A percentile compares a stretch with the other conserved stretches of the same genome.
Evolutionary conservation across 1,139 yeast genomes (phyloP).

Genomic region (Saccharomyces hybrid): DNA sequence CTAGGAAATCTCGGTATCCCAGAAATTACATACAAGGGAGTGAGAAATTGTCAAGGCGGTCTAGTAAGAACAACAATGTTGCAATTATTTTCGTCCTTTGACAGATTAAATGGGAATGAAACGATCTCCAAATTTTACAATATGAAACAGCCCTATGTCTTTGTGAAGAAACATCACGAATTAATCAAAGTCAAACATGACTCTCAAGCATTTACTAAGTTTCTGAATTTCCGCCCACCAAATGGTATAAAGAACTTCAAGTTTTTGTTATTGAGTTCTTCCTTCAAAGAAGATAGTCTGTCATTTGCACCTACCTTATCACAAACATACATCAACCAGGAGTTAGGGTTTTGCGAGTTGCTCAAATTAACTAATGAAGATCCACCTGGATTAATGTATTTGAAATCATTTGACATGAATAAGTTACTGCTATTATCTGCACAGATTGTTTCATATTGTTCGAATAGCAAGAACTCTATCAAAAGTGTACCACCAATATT

Average conservation of each 20-base stretch:
- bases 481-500: constrained; percentile 27
- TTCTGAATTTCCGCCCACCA: constrained; percentile 48
- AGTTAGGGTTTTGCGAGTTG: constrained; percentile 32
- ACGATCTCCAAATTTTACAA: constrained; percentile 22
- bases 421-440: constrained; percentile 40
- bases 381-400: constrained; percentile 23
- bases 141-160: constrained; percentile 26
- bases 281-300: constrained; percentile 21
- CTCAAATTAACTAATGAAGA: constrained; percentile 29
- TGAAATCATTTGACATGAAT: constrained; percentile 24
- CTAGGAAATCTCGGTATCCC: constrained; percentile 22
- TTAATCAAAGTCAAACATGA: constrained; percentile 27
- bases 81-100: constrained; percentile 18
- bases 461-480: constrained; percentile 26
- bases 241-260: constrained; percentile 45
- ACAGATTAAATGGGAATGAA: constrained; percentile 22
- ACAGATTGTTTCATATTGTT: constrained; percentile 38
- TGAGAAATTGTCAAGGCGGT: constrained; percentile 17
- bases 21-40: constrained; percentile 15
- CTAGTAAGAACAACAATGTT: constrained; percentile 17
- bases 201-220: constrained; percentile 23
- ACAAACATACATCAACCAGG: constrained; percentile 29
- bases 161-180: constrained; percentile 27
- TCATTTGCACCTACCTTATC: constrained; percentile 27
- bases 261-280: constrained; percentile 40